Conservation (phyloP, 2,329 filamentous ascomycete species). For the Penicillium nordicum region DNA sequence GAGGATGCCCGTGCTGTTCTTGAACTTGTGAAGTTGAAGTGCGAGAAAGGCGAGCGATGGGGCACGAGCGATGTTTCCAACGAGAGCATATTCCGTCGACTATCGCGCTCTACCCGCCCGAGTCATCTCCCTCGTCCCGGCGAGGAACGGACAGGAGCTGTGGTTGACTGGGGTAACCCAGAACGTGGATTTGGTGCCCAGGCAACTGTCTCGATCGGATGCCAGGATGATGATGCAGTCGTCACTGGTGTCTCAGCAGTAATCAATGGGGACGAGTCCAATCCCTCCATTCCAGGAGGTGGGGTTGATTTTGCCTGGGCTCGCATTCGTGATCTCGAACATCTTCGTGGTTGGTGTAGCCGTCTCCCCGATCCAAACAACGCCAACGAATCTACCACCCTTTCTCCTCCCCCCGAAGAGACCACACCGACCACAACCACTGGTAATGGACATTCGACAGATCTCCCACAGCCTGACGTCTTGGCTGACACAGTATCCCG, state of each 20-base stretch:
- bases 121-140: constrained; percentile 34
- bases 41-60: constrained; percentile 85
- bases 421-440: constrained; percentile 18
- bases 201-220: constrained; percentile 56
- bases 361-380: constrained; percentile 47
- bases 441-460: constrained; percentile 1
- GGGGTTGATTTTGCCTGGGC: constrained; percentile 63
- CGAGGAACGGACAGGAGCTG: constrained; percentile 48
- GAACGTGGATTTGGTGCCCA: constrained; percentile 57
- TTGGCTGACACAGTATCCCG: constrained; percentile 49
- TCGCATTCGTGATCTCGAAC: constrained; percentile 59
- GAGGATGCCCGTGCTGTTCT: constrained; percentile 90
- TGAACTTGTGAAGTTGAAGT: constrained; percentile 92
- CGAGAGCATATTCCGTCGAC: constrained; percentile 85
- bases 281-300: constrained; percentile 44
- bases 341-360: constrained; percentile 59
- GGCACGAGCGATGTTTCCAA: constrained; percentile 73
- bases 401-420: constrained; percentile 28
- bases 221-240: constrained; percentile 56
- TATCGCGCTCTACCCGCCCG: constrained; percentile 56
- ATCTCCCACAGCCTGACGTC: constrained; percentile 12
- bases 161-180: constrained; percentile 88
- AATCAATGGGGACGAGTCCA: constrained; percentile 47
- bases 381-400: constrained; percentile 34
- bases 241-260: constrained; percentile 55